Evolutionary conservation across 805 yeast species (phyloP).

Genomic region (Yarrowia deformans): DNA sequence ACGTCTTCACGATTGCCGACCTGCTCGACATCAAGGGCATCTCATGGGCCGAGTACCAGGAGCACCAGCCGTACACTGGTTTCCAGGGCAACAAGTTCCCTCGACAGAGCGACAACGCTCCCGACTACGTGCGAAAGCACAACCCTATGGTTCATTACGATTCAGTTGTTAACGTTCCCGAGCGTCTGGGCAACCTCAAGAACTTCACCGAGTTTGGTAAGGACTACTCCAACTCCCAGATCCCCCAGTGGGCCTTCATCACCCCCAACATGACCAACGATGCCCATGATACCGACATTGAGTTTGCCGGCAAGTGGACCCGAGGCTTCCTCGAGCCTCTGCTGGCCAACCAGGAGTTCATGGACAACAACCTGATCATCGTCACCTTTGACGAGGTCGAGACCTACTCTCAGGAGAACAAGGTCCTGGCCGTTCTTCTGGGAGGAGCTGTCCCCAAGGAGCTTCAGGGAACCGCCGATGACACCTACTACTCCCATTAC

Average conservation of each 20-base stretch:
- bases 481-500: slow-evolving; percentile 61
- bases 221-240: slow-evolving; percentile 53
- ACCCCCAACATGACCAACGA: slow-evolving; percentile 64
- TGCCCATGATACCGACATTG: slow-evolving; percentile 59
- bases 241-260: slow-evolving; percentile 62
- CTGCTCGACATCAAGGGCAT: slow-evolving; percentile 56
- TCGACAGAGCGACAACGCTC: slow-evolving; percentile 55
- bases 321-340: slow-evolving; percentile 56
- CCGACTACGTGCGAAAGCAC: slow-evolving; percentile 62
- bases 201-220: slow-evolving; percentile 56
- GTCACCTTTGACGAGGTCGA: slow-evolving; percentile 62
- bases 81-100: slow-evolving; percentile 58
- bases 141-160: slow-evolving; percentile 58
- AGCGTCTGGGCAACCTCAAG: slow-evolving; percentile 57
- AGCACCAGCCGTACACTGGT: slow-evolving; percentile 62
- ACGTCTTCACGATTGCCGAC: slow-evolving; percentile 60
- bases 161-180: slow-evolving; percentile 51
- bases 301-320: slow-evolving; percentile 58
- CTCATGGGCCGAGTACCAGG: slow-evolving; percentile 63
- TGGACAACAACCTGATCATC: slow-evolving; percentile 55
- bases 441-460: slow-evolving; percentile 58
- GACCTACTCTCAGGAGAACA: slow-evolving; percentile 55
- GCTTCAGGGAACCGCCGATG: slow-evolving; percentile 55
- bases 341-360: slow-evolving; percentile 57
- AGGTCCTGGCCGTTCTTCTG: slow-evolving; percentile 56